Percentiles rank a stretch among this genome's conserved stretches.
Conservation (phyloP, 2,329 filamentous ascomycete species). For the Bertia moriformis region DNA sequence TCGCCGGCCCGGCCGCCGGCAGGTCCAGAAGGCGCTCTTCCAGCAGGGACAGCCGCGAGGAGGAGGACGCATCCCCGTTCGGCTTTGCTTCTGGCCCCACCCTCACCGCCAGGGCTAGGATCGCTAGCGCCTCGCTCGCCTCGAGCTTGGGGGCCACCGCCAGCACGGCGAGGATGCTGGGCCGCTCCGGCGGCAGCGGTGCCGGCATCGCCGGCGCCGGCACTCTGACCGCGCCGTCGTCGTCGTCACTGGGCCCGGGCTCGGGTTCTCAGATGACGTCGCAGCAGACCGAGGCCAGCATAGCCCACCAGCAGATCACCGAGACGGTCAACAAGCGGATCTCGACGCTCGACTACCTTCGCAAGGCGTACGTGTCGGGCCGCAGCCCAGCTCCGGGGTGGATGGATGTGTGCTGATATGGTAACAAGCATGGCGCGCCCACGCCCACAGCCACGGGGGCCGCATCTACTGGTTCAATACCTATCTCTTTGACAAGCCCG, state of each 20-base stretch:
- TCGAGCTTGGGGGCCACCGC: too few species aligned
- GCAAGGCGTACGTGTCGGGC: slow-evolving; percentile 73
- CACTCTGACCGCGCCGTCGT: neutral
- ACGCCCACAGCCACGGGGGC: slow-evolving; percentile 65
- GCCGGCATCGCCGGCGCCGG: neutral
- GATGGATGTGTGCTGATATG: neutral
- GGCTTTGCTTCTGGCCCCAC: too few species aligned
- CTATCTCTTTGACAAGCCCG: slow-evolving; percentile 71
- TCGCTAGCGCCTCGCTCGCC: too few species aligned
- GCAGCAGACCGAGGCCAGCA: slow-evolving; percentile 28
- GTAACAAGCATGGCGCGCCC: too few species aligned
- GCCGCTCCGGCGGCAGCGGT: neutral
- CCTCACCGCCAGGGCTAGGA: too few species aligned
- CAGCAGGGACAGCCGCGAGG: too few species aligned
- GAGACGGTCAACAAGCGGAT: slow-evolving; percentile 85
- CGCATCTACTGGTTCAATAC: slow-evolving; percentile 98
- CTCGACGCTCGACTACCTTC: slow-evolving; percentile 80
- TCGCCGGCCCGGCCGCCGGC: too few species aligned
- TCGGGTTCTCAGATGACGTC: slow-evolving; percentile 10
- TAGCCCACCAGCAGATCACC: slow-evolving; percentile 54
- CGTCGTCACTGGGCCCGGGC: neutral
- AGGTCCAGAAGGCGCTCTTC: too few species aligned
- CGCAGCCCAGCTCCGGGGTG: neutral
- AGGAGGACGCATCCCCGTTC: too few species aligned
- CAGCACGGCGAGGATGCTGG: neutral